Percentiles rank a stretch among this genome's conserved stretches.
Evolutionary conservation across 139 green algal genomes (phyloP).

Genomic region (Chlorella sp.): DNA sequence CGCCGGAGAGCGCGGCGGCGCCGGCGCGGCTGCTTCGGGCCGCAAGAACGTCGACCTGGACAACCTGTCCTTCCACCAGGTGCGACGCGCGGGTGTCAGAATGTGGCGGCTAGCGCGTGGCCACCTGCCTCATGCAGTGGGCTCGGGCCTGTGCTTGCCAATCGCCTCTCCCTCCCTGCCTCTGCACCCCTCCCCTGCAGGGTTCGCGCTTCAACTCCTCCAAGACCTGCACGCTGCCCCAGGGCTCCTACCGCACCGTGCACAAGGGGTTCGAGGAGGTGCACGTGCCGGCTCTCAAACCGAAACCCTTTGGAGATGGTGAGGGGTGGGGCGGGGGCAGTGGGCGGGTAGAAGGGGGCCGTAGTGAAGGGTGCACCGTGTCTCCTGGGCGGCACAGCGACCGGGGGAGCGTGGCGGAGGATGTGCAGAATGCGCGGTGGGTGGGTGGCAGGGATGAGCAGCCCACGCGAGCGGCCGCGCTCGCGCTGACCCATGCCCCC

Average conservation of each 20-base stretch:
- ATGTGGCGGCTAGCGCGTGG: too few species aligned
- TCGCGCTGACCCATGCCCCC: neutral
- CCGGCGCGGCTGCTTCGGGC: constrained; percentile 43
- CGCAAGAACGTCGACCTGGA: constrained; percentile 89
- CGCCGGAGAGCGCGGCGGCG: constrained; percentile 24
- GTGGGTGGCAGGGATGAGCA: neutral
- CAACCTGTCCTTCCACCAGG: constrained; percentile 75
- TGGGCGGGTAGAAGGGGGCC: too few species aligned
- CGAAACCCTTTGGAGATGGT: constrained; percentile 82
- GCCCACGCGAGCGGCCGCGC: too few species aligned
- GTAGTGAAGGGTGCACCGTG: too few species aligned
- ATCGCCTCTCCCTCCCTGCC: too few species aligned
- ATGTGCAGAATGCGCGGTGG: too few species aligned
- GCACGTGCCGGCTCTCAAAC: constrained; percentile 93
- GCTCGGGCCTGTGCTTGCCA: too few species aligned
- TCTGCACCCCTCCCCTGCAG: too few species aligned
- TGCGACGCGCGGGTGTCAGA: too few species aligned
- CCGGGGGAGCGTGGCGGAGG: too few species aligned
- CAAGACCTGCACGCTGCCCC: constrained; percentile 81
- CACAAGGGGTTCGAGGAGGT: constrained; percentile 96
- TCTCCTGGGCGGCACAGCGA: too few species aligned
- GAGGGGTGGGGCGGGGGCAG: constrained; percentile 42
- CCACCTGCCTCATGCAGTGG: too few species aligned
- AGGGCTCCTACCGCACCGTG: constrained; percentile 69
- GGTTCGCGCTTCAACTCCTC: constrained; percentile 91